Percentiles rank a stretch among this genome's conserved stretches.
Evolutionary conservation across 2,329 filamentous ascomycete species (phyloP).

Genomic region (Colletotrichum limetticola): DNA sequence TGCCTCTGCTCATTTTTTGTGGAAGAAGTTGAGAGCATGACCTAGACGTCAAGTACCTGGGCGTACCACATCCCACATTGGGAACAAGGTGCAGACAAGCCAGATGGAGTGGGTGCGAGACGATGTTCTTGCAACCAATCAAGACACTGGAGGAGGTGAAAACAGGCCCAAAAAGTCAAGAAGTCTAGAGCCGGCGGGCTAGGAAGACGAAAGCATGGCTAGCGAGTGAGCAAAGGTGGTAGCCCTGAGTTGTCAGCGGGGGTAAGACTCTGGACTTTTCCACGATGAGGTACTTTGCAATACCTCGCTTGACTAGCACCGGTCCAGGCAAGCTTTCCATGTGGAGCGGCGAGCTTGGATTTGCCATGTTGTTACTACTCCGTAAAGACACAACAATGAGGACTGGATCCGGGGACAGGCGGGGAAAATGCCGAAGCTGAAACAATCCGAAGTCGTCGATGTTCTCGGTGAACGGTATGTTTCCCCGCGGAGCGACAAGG

Average conservation of each 20-base stretch:
- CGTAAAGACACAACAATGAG: constrained; percentile 19
- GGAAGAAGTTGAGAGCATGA: constrained; percentile 30
- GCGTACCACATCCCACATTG: constrained; percentile 29
- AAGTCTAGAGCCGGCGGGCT: constrained; percentile 22
- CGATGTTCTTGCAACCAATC: constrained; percentile 9
- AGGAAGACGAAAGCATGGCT: constrained; percentile 7
- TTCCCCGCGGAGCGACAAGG: background rate
- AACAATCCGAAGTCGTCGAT: background rate
- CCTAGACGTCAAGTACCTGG: constrained; percentile 25
- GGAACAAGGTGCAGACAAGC: constrained; percentile 31
- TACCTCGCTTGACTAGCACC: constrained; percentile 23
- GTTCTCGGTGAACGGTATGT: constrained; percentile 12
- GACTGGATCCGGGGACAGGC: constrained; percentile 21
- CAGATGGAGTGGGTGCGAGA: constrained; percentile 21
- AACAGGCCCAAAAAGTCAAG: constrained; percentile 31
- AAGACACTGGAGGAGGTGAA: background rate
- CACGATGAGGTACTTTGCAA: constrained; percentile 15
- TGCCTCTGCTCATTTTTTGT: constrained; percentile 15
- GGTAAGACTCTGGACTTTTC: constrained; percentile 16
- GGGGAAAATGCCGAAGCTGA: constrained; percentile 23
- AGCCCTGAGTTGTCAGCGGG: constrained; percentile 23
- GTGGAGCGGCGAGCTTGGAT: constrained; percentile 24
- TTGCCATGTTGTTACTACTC: constrained; percentile 8
- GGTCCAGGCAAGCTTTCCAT: constrained; percentile 21
- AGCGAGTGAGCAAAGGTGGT: constrained; percentile 21